A percentile compares a stretch with the other conserved stretches of the same genome.
phyloP scores from a whole-genome alignment of 768 basidiomycete genomes.

The Pleurotus eryngii region DNA sequence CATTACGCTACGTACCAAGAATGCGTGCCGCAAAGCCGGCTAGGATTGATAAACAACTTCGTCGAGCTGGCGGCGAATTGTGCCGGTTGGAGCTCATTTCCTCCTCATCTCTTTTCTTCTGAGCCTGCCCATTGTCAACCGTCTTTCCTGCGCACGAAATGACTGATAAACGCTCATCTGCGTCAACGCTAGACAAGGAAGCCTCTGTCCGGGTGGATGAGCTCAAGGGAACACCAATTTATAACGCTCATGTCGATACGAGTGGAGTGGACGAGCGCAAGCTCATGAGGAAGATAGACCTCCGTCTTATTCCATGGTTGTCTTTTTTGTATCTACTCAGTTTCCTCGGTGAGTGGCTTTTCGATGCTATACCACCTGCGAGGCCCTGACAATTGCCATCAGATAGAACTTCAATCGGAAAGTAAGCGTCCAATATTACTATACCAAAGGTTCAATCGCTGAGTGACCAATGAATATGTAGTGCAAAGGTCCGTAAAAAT shows the following conservation, averaged over 20 bases:
- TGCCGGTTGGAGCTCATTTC: conserved; percentile 2
- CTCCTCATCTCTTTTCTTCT: background rate
- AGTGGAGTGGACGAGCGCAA: conserved; percentile 66
- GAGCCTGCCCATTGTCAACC: background rate
- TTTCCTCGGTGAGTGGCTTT: conserved; percentile 56
- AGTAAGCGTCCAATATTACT: conserved; percentile 28
- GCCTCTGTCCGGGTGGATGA: conserved; percentile 23
- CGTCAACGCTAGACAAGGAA: conserved; percentile 26
- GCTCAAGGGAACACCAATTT: conserved; percentile 23
- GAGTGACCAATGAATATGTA: conserved; percentile 15
- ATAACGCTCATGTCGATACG: conserved; percentile 51
- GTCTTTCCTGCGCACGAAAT: background rate
- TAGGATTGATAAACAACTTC: background rate
- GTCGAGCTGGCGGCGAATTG: background rate
- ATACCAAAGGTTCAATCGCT: conserved; percentile 15
- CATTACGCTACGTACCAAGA: conserved; percentile 1
- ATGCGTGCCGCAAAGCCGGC: conserved; percentile 6
- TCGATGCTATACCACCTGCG: conserved; percentile 19
- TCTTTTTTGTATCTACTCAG: conserved; percentile 75
- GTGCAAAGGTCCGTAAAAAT: conserved; percentile 38
- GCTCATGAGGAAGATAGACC: conserved; percentile 67
- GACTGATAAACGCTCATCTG: conserved; percentile 9
- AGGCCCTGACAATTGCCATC: conserved; percentile 6
- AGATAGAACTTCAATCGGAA: conserved; percentile 50
- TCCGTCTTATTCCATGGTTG: conserved; percentile 65